phyloP scores from a whole-genome alignment of 805 yeast genomes.

The Monosporozyma yasuniensis region DNA sequence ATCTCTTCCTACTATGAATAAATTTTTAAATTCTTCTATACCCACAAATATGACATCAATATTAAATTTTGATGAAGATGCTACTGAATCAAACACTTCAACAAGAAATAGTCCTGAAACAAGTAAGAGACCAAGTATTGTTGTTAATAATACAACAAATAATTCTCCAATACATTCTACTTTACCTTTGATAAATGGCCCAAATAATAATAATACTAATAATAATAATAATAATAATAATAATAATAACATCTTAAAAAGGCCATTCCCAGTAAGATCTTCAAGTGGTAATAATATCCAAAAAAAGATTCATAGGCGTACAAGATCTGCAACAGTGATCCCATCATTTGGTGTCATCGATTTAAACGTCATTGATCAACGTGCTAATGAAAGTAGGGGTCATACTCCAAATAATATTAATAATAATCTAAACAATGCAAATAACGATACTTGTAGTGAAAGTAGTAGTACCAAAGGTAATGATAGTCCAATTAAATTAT shows the following conservation, averaged over 20 bases:
- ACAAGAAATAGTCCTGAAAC: neutral
- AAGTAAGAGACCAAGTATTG: neutral
- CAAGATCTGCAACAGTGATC: constrained; percentile 14
- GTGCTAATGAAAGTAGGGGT: neutral
- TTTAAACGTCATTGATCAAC: constrained; percentile 19
- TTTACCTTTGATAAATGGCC: neutral
- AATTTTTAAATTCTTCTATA: constrained; percentile 3
- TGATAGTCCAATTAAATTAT: constrained; percentile 11
- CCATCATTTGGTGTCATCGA: constrained; percentile 27
- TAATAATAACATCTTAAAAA: neutral
- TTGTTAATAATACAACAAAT: neutral
- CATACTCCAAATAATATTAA: neutral
- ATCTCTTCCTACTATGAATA: constrained; percentile 16
- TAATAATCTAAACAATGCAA: neutral
- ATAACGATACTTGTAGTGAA: constrained; percentile 27
- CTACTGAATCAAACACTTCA: neutral
- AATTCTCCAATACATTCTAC: neutral
- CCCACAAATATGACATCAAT: constrained; percentile 17
- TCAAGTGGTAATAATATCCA: neutral
- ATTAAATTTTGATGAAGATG: constrained; percentile 12
- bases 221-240: too few relatives aligned
- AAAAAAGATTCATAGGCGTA: constrained; percentile 16
- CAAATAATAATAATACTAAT: too few relatives aligned
- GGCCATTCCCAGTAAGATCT: neutral
- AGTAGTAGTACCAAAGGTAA: constrained; percentile 18